Percentiles rank a stretch among this genome's conserved stretches.
Conservation (phyloP, 1,284 basidiomycete species). For the Ceratobasidium sp. region DNA sequence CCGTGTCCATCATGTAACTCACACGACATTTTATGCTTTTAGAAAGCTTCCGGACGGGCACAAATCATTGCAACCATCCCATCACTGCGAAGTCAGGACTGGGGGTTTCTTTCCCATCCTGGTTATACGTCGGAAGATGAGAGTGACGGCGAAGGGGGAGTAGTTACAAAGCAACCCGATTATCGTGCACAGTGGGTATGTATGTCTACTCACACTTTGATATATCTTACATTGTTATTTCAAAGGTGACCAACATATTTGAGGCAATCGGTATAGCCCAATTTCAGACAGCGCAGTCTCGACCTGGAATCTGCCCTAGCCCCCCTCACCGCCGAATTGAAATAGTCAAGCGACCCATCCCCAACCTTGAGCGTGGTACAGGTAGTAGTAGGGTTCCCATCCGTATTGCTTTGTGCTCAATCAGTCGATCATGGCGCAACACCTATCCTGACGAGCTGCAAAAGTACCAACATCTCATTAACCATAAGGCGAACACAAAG, state of each 20-base stretch:
- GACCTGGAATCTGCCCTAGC: neutral
- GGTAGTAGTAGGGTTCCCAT: neutral
- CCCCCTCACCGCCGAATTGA: neutral
- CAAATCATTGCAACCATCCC: neutral
- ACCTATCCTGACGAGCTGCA: too few relatives aligned
- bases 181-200: too few relatives aligned
- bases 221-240: neutral
- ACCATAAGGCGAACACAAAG: too few relatives aligned
- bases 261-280: neutral
- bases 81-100: neutral
- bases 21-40: neutral
- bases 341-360: neutral
- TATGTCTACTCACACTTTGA: neutral
- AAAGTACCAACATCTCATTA: too few relatives aligned
- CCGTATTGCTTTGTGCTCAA: neutral
- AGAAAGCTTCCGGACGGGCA: neutral
- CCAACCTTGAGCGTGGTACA: conserved; percentile 13
- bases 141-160: neutral
- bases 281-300: neutral
- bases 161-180: neutral
- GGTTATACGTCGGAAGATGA: neutral
- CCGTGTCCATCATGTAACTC: neutral
- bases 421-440: conserved; percentile 6
- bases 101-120: neutral
- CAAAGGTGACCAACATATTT: neutral